phyloP scores from a whole-genome alignment of 306 rosid genomes.

The Cucurbita ficifolia region DNA sequence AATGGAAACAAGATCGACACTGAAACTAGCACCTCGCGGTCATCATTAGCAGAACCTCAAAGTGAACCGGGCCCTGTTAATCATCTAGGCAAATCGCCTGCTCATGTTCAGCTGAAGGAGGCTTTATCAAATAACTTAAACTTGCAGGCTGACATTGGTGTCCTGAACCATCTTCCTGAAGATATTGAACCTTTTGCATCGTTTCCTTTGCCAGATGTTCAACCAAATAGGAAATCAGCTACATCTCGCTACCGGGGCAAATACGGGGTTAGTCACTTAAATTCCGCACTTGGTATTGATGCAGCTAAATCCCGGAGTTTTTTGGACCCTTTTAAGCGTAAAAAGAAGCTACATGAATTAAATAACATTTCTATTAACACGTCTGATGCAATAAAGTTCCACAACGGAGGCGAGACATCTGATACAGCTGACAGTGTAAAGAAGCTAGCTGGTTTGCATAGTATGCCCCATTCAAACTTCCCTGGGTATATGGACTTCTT shows the following conservation, averaged over 20 bases:
- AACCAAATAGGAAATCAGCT: slow-evolving; percentile 22
- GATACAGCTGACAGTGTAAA: slow-evolving; percentile 7
- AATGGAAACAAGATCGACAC: slow-evolving; percentile 8
- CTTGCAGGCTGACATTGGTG: slow-evolving; percentile 16
- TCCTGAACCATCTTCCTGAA: slow-evolving; percentile 3
- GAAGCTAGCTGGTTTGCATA: slow-evolving; percentile 11
- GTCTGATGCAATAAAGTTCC: slow-evolving; percentile 18
- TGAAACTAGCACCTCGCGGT: slow-evolving; percentile 16
- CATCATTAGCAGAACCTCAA: slow-evolving; percentile 12
- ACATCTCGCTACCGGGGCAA: slow-evolving; percentile 15
- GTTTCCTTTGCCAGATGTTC: slow-evolving; percentile 17
- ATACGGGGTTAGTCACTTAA: slow-evolving; percentile 18
- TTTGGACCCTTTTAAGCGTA: slow-evolving; percentile 26
- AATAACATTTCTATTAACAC: slow-evolving; percentile 12
- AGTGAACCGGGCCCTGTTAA: slow-evolving; percentile 11
- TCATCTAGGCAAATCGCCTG: slow-evolving; percentile 11
- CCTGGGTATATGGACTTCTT: slow-evolving; percentile 5
- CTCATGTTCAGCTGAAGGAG: slow-evolving; percentile 10
- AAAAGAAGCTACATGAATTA: slow-evolving; percentile 31
- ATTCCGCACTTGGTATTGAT: slow-evolving; percentile 21
- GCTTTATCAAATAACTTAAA: slow-evolving; percentile 15
- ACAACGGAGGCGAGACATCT: slow-evolving; percentile 24
- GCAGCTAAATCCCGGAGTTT: slow-evolving; percentile 29
- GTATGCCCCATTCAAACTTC: slow-evolving; percentile 6
- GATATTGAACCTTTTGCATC: slow-evolving; percentile 5